A percentile compares a stretch with the other conserved stretches of the same genome.
Evolutionary conservation across 345 rosid species (phyloP).

Genomic region (Gossypium turneri): DNA sequence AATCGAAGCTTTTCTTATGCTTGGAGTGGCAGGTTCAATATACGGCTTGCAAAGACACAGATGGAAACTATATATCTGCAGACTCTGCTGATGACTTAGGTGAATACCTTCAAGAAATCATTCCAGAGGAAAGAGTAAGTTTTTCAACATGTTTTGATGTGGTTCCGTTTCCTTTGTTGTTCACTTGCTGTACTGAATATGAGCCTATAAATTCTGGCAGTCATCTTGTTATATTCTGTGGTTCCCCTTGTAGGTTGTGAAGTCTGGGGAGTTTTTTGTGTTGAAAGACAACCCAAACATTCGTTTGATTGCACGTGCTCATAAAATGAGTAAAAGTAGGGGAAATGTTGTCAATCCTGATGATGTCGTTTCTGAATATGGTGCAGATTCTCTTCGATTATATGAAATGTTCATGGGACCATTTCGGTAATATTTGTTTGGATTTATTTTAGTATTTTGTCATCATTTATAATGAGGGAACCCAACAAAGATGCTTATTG

Average conservation of each 20-base stretch:
- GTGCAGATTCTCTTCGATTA: slow-evolving; percentile 92
- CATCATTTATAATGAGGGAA: slow-evolving; percentile 7
- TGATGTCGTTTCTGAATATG: slow-evolving; percentile 77
- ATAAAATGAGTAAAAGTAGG: slow-evolving; percentile 97
- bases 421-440: slow-evolving; percentile 47
- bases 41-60: slow-evolving; percentile 60
- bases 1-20: slow-evolving; percentile 23
- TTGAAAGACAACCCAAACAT: slow-evolving; percentile 60
- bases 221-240: background rate
- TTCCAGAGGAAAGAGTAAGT: slow-evolving; percentile 67
- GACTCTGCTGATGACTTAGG: slow-evolving; percentile 37
- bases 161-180: background rate
- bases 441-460: background rate
- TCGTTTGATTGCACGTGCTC: slow-evolving; percentile 64
- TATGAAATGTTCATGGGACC: slow-evolving; percentile 99
- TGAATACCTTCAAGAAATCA: slow-evolving; percentile 54
- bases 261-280: slow-evolving; percentile 72
- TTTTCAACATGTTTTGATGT: slow-evolving; percentile 21
- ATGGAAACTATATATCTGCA: slow-evolving; percentile 71
- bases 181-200: background rate
- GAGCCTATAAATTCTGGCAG: background rate
- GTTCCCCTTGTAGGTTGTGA: slow-evolving; percentile 44
- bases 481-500: background rate
- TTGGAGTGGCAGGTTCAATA: slow-evolving; percentile 70
- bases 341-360: slow-evolving; percentile 96